phyloP scores from a whole-genome alignment of 768 basidiomycete genomes.

The Russula brevipes region DNA sequence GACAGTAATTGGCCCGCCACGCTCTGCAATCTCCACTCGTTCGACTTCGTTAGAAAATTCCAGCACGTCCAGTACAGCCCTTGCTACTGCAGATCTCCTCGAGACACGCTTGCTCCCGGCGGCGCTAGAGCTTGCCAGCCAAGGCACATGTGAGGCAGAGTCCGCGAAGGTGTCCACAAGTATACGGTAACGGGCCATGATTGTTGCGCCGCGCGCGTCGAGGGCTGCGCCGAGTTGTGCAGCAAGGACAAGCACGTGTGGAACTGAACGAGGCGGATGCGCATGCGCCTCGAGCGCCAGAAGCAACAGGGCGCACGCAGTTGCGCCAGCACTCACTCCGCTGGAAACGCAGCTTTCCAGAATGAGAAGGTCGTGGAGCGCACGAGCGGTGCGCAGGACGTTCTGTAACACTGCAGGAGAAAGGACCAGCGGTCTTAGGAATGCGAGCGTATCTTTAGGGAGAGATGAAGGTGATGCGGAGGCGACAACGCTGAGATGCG shows the following conservation, averaged over 20 bases:
- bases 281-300: constrained; percentile 66
- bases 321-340: neutral
- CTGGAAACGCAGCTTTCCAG: constrained; percentile 30
- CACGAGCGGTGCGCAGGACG: constrained; percentile 40
- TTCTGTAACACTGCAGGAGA: constrained; percentile 30
- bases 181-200: constrained; percentile 65
- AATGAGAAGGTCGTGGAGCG: constrained; percentile 41
- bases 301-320: constrained; percentile 63
- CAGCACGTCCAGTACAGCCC: constrained; percentile 63
- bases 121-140: constrained; percentile 52
- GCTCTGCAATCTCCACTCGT: constrained; percentile 37
- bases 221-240: constrained; percentile 42
- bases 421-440: constrained; percentile 9
- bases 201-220: constrained; percentile 50
- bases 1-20: constrained; percentile 35
- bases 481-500: constrained; percentile 36
- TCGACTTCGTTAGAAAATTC: constrained; percentile 62
- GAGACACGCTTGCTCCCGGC: constrained; percentile 38
- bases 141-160: constrained; percentile 63
- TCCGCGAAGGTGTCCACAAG: constrained; percentile 55
- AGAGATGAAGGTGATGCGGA: constrained; percentile 36
- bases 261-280: constrained; percentile 29
- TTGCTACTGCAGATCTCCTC: constrained; percentile 60
- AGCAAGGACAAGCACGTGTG: constrained; percentile 28
- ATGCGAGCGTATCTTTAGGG: constrained; percentile 10